Percentiles rank a stretch among this genome's conserved stretches.
Evolutionary conservation across 192 early-diverging fungal species (phyloP).

Genomic region (Rhizophagus sp.): DNA sequence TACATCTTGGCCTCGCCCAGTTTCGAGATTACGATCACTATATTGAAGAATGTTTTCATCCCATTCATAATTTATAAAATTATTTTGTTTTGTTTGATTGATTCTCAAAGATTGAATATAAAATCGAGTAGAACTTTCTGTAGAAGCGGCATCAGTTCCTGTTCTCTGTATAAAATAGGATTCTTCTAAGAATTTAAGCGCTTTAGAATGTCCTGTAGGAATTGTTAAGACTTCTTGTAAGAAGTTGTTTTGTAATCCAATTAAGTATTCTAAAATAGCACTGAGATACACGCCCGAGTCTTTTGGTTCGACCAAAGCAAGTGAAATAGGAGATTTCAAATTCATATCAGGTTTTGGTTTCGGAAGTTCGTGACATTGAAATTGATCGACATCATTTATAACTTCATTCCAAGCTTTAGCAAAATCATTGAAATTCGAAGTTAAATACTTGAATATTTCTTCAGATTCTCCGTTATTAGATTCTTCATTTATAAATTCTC

Average conservation of each 20-base stretch:
- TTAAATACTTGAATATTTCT: background rate
- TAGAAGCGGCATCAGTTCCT: background rate
- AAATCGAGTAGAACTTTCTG: background rate
- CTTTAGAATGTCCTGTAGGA: background rate
- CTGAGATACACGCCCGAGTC: conserved; percentile 16
- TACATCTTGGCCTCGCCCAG: conserved; percentile 27
- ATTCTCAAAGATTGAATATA: background rate
- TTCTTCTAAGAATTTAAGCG: conserved; percentile 25
- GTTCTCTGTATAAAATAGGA: background rate
- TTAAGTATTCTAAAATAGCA: conserved; percentile 20
- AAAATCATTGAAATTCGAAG: conserved; percentile 6
- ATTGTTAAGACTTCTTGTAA: conserved; percentile 19
- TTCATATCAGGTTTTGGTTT: background rate
- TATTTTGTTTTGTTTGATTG: background rate
- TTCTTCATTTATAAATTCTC: conserved; percentile 28
- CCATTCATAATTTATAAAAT: conserved; percentile 20
- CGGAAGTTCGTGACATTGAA: conserved; percentile 21
- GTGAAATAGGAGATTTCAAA: background rate
- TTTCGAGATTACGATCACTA: conserved; percentile 18
- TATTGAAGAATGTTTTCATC: conserved; percentile 18
- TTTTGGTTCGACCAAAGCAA: conserved; percentile 24
- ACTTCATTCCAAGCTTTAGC: conserved; percentile 27
- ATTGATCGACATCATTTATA: background rate
- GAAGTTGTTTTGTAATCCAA: conserved; percentile 29
- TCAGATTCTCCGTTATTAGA: background rate